Base-by-base conservation (phyloP, 805 yeast species). In the Candida taoyuanica region DNA sequence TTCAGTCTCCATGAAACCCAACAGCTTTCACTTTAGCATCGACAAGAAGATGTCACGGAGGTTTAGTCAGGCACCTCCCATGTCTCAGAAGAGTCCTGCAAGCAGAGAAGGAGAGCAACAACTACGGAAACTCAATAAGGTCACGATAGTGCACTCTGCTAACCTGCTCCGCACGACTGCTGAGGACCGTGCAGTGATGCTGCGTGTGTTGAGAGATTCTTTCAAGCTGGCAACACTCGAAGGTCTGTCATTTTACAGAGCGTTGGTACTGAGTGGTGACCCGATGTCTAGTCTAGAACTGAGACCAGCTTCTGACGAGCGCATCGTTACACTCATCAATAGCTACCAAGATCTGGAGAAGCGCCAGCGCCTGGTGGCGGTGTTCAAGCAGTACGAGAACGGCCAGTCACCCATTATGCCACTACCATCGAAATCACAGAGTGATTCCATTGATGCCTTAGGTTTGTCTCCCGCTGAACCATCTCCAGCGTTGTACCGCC, bases 181-280 rank as follows among this genome's bases (percentile, higher is more conserved):
- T 2, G 31, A 38, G 23, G 34, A 33, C 3, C 42, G 42, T 33
- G 34, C 34, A 5, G 17, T 33, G 12, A 33, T 38, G 42, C 7
- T 38, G 14, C 33, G 37, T 12, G 42, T 14, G 15, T 28, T 38
- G 15, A 9, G 29, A 16, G 37, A 38, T 14, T 23, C 21, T n/a
- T 38, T 38, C 31, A 29, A 33, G 26, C 19, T 23, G 4, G 8
- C 25, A 14, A 33, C 37, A 3, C 31, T 38, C 26, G 31, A 18
- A 5, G 11, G 24, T 3, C 15, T 20, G 9, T 28, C 37, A 4
- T 38, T 38, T 20, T 33, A 29, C 20, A 21, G 14, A 24, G 34
- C 42, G 5, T 29, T 38, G 13, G n/a, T n/a, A n/a, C n/a, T n/a
- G n/a, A n/a, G n/a, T n/a, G n/a, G n/a, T n/a, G n/a, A n/a, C n/a